Evolutionary conservation across 106 monocot genomes (phyloP), one percentile per base, ranked within the genome.

Genomic region (Amphibolis antarctica): DNA sequence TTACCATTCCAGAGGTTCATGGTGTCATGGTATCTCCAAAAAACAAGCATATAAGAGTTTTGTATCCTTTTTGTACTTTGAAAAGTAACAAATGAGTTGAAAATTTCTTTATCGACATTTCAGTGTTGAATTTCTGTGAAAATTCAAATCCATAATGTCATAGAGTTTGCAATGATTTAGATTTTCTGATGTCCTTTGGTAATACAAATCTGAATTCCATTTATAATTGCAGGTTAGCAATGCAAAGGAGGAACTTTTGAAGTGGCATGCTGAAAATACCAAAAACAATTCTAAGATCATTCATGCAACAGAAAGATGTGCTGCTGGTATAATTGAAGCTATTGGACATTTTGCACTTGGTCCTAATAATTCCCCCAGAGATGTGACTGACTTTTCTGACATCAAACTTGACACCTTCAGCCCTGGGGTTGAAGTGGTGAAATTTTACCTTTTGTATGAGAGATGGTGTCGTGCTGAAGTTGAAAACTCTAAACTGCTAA

Each of bases 191-290:
- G n/a, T n/a, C n/a, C n/a, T n/a, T n/a, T n/a, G n/a, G n/a, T n/a
- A n/a, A n/a, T n/a, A n/a, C n/a, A n/a, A n/a, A n/a, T n/a, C n/a
- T n/a, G n/a, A n/a, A n/a, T n/a, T n/a, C n/a, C n/a, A n/a, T n/a
- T n/a, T n/a, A n/a, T 19, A 49, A 14, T 25, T 71, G 30, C 67
- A 94, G 93, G 93, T 94, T 27, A 86, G 75, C 74, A 94, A 94
- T 74, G 93, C 93, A 11, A 89, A 94, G 75, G 89, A 94, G 46
- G 93, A 94, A 66, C 53, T 94, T 31, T 65, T 94, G 66, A 71
- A 82, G 63, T 94, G 93, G 93, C 67, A 86, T 76, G 74, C 75
- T 59, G 68, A 83, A 67, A 86, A 94, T 77, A 83, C 79, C 30
- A 83, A 82, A 69, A 52, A 79, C 65, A 89, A 94, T 50, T 75